Evolutionary conservation across 1,284 basidiomycete species (phyloP), one percentile per base, ranked within the genome.

Genomic region (Marasmius fiardii): DNA sequence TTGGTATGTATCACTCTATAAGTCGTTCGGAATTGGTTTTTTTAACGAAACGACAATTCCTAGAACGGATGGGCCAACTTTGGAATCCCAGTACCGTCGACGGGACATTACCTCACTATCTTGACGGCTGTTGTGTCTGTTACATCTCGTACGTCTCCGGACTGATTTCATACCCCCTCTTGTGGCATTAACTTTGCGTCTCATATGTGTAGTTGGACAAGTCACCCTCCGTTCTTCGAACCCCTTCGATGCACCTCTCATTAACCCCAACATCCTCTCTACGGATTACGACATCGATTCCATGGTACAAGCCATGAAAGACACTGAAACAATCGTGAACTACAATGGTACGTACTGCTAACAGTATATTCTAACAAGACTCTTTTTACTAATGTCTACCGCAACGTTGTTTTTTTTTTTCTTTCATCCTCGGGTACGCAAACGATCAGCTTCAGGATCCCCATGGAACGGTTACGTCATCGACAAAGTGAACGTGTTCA

Each of bases 201-300:
- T 10, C 28, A 4, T 31, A 4, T 31, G 28, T 4, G 28, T 31
- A 60, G 58, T 56, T 14, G 58, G 58, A 11, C 39, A n/a, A 6
- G 39, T 60, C 18, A 55, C 54, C n/a, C 43, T 60, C 34, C 51
- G 47, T n/a, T 66, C 66, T 4, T 53, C 62, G 11, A 58, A 65
- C 48, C 67, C 68, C 1, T 70, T 68, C 53, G 63, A 57, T 8
- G 31, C 53, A 11, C 73, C 72, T 1, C 31, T 66, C 37, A 70
- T 74, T 53, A 59, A 72, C 58, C 67, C 68, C 3, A 58, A 57
- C 24, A 60, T 68, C 41, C 56, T 72, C 24, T 24, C 57, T 23
- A 52, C 55, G 10, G 39, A 51, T 7, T 61, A 59, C 33, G 62
- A 64, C 47, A 47, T 60, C 18, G 43, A 56, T 20, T 47, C 58